Conservation (phyloP, 208 protist species). For the Leptomonas seymouri region DNA sequence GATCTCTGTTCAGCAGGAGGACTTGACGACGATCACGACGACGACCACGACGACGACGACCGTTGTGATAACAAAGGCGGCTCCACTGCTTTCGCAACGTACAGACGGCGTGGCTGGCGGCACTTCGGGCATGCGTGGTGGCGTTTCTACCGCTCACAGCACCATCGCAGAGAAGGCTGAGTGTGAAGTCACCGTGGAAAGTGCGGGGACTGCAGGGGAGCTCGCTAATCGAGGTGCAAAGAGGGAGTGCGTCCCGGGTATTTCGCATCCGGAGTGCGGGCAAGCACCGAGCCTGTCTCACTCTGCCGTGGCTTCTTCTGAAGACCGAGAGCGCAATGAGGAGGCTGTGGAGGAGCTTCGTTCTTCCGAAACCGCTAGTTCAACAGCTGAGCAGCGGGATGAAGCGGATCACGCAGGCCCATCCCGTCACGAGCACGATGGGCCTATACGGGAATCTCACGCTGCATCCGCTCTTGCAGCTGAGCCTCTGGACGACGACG, state of each 20-base stretch:
- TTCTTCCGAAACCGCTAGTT: neutral
- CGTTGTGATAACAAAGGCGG: conserved; percentile 1
- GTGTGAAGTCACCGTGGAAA: no score
- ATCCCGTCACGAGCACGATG: no score
- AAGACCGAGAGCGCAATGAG: neutral
- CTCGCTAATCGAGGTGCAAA: neutral
- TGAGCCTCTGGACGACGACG: no score
- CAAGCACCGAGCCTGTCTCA: no score
- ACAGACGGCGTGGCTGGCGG: neutral
- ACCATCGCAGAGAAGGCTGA: no score
- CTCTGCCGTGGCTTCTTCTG: neutral
- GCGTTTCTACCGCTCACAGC: no score
- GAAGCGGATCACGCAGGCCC: neutral
- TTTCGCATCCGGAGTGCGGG: no score
- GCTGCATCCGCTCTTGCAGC: no score
- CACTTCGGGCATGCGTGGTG: no score
- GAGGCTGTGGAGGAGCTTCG: neutral
- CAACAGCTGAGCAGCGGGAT: neutral
- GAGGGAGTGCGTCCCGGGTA: neutral
- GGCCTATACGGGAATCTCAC: no score
- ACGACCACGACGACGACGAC: conserved; percentile 5
- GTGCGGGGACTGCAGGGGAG: neutral
- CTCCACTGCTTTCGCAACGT: neutral
- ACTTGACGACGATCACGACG: conserved; percentile 18
- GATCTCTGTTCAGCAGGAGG: conserved; percentile 7